Evolutionary conservation across 305 asterid species (phyloP), one percentile per base, ranked within the genome.

Genomic region (Fraxinus angustifolia): DNA sequence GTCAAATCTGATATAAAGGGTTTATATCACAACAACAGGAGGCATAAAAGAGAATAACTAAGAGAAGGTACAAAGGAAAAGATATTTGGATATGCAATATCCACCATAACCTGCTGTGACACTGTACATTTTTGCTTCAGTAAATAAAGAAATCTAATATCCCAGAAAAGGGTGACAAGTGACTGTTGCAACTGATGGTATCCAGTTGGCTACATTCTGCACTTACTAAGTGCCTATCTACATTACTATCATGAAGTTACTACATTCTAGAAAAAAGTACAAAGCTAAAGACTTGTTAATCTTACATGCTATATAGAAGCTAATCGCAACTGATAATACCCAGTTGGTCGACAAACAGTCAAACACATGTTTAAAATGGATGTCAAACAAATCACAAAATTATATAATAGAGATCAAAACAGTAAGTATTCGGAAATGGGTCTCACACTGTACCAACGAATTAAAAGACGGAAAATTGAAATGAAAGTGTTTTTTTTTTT

Each of bases 331-430:
- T 82, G 17, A 82, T 16, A 33, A 31, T 75, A 48, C 28, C 73
- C 71, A 31, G 26, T 30, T 50, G 38, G 31, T 30, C 30, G 17
- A 50, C 60, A 4, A 50, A 50, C 8, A 50, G 8, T 16, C 60
- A 1, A 50, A 50, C 8, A 50, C 60, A 50, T 16, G 67, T 19
- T 81, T 17, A 76, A 45, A 31, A 76, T 76, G 33, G 10, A 56
- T 77, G 33, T 60, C 75, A 83, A 75, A 19, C 19, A 84, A 77
- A 82, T 48, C 33, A 78, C 40, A 28, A 75, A 33, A 21, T 72
- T 68, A 5, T 53, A 70, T 38, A 42, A 42, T 42, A 42, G 28
- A 42, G 5, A 79, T 65, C 42, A 60, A 70, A 36, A 68, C 2
- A 1, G 38, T 30, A 68, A 4, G 21, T 12, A 21, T 12, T 14